Evolutionary conservation across 2,329 filamentous ascomycete genomes (phyloP).

Genomic region (Metarhizium guizhouense): DNA sequence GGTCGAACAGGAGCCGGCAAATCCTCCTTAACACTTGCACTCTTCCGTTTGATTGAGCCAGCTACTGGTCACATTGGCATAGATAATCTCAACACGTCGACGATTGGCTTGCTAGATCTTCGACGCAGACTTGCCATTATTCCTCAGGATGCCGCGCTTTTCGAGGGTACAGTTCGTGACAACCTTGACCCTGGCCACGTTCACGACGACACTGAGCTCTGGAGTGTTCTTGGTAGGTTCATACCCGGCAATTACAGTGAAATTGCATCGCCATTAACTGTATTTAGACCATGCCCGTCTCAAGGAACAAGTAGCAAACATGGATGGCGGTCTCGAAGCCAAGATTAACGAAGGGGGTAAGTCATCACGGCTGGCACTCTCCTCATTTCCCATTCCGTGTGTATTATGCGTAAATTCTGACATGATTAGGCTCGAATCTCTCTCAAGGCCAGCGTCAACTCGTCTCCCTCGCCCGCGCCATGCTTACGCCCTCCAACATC

Average conservation of each 20-base stretch:
- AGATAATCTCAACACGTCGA: slow-evolving; percentile 80
- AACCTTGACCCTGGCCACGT: slow-evolving; percentile 93
- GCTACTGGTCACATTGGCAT: slow-evolving; percentile 77
- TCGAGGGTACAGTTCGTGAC: slow-evolving; percentile 86
- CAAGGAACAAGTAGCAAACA: slow-evolving; percentile 77
- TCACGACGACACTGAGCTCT: slow-evolving; percentile 93
- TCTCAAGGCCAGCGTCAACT: slow-evolving; percentile 93
- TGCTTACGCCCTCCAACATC: slow-evolving; percentile 94
- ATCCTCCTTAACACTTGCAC: slow-evolving; percentile 31
- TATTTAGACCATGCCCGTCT: slow-evolving; percentile 76
- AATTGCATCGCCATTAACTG: slow-evolving; percentile 8
- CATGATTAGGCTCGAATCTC: slow-evolving; percentile 69
- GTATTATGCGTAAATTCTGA: slow-evolving; percentile 7
- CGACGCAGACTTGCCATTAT: slow-evolving; percentile 90
- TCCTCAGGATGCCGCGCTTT: slow-evolving; percentile 92
- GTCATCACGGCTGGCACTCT: slow-evolving; percentile 23
- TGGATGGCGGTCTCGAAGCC: slow-evolving; percentile 86
- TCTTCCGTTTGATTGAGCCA: slow-evolving; percentile 95
- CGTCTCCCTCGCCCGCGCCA: slow-evolving; percentile 82
- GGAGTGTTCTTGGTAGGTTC: slow-evolving; percentile 80
- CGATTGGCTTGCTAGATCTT: slow-evolving; percentile 82
- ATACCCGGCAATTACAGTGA: background rate
- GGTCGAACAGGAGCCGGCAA: background rate
- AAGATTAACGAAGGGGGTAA: slow-evolving; percentile 88
- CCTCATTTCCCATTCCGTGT: background rate